A percentile compares a stretch with the other conserved stretches of the same genome.
phyloP scores from a whole-genome alignment of 306 rosid species.

The Cucurbita moschata region DNA sequence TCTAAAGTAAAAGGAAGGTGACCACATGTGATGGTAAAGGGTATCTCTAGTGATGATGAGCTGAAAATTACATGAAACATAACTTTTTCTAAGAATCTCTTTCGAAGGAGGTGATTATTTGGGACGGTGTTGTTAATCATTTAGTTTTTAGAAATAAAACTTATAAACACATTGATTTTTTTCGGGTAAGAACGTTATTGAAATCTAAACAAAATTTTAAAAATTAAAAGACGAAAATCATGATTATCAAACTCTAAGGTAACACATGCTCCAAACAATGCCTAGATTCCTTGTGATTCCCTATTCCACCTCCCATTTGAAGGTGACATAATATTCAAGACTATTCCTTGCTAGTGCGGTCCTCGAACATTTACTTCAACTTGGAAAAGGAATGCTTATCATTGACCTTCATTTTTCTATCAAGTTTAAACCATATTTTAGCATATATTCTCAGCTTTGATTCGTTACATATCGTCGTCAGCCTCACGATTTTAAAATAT shows the following conservation, averaged over 20 bases:
- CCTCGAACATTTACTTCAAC: not conserved
- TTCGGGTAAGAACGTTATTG: no score
- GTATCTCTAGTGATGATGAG: not conserved
- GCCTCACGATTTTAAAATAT: no score
- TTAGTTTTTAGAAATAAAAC: no score
- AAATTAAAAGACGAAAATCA: no score
- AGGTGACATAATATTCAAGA: not conserved
- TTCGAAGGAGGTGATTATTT: not conserved
- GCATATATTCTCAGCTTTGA: no score
- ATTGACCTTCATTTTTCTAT: not conserved
- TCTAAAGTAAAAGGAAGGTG: not conserved
- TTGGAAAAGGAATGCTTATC: not conserved
- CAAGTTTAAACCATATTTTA: not conserved
- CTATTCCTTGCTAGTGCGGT: not conserved
- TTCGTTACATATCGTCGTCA: no score
- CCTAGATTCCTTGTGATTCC: not conserved
- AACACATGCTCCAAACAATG: no score
- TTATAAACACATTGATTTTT: no score
- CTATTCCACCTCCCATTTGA: not conserved
- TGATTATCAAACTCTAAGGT: no score
- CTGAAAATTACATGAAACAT: not conserved
- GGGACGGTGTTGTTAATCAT: no score
- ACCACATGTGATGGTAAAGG: not conserved
- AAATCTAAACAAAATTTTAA: no score
- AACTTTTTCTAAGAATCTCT: not conserved